Evolutionary conservation across 441 rosid species (phyloP).

Genomic region (Brassica balearica): DNA sequence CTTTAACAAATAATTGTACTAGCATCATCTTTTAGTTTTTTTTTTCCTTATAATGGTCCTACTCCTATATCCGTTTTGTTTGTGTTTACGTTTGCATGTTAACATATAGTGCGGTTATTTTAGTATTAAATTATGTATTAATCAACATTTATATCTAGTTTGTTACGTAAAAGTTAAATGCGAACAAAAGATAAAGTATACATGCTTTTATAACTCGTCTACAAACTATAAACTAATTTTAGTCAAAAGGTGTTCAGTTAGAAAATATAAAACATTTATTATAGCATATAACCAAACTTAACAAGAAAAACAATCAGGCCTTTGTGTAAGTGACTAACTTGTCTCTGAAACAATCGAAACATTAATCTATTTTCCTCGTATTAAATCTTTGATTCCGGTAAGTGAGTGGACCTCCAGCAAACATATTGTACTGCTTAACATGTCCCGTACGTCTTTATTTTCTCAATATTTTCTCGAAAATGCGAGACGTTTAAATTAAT

Average conservation of each 20-base stretch:
- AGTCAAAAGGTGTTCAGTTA: not conserved
- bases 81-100: not conserved
- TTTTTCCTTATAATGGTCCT: conserved; percentile 23
- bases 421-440: not conserved
- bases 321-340: not conserved
- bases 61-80: not conserved
- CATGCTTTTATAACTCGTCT: not conserved
- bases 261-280: not conserved
- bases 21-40: conserved; percentile 18
- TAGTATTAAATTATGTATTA: not conserved
- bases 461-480: not conserved
- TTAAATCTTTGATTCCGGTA: too few relatives aligned
- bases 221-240: not conserved
- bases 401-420: not conserved
- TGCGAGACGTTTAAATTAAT: not conserved
- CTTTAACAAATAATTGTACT: conserved; percentile 35
- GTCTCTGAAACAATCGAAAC: not conserved
- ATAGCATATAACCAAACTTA: not conserved
- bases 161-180: not conserved
- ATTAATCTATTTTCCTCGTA: not conserved
- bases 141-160: not conserved
- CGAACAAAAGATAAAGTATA: not conserved
- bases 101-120: not conserved
- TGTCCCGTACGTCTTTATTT: not conserved
- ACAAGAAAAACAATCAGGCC: not conserved